Conservation (phyloP, 768 basidiomycete genomes). For the Podaxis rugospora region DNA sequence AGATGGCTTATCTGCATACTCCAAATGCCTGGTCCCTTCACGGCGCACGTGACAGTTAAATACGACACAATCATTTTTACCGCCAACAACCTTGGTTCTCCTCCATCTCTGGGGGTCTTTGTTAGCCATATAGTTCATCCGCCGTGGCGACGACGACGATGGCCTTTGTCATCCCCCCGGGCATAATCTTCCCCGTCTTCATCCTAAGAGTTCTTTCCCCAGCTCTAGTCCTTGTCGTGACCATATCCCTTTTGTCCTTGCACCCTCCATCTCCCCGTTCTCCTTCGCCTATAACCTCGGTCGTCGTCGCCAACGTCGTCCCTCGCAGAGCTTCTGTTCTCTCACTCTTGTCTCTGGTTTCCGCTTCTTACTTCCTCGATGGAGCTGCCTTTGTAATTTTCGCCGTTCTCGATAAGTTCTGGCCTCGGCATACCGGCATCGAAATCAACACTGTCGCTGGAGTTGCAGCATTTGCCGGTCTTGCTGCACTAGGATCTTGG, state of each 20-base stretch:
- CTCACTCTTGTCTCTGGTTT: conserved; percentile 58
- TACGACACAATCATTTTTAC: conserved; percentile 7
- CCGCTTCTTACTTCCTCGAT: conserved; percentile 75
- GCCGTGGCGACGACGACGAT: conserved; percentile 23
- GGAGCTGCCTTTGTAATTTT: conserved; percentile 67
- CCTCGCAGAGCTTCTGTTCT: conserved; percentile 80
- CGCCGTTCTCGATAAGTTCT: conserved; percentile 59
- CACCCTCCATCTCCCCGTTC: conserved; percentile 42
- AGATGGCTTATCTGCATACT: conserved; percentile 2
- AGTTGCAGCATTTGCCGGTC: conserved; percentile 62
- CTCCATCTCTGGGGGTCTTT: conserved; percentile 4
- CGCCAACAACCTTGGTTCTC: conserved; percentile 8
- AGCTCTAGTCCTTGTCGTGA: conserved; percentile 54
- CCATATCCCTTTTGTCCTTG: conserved; percentile 54
- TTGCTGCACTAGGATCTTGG: conserved; percentile 75
- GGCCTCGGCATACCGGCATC: conserved; percentile 61
- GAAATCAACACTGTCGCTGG: conserved; percentile 67
- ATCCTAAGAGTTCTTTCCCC: conserved; percentile 66
- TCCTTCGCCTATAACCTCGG: conserved; percentile 67
- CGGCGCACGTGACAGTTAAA: conserved; percentile 5
- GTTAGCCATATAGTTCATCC: neutral
- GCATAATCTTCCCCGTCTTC: conserved; percentile 35
- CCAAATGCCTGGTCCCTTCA: neutral
- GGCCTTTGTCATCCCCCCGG: conserved; percentile 18
- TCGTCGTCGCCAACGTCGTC: conserved; percentile 66